Evolutionary conservation across 306 rosid genomes (phyloP).

Genomic region (Citrullus amarus): DNA sequence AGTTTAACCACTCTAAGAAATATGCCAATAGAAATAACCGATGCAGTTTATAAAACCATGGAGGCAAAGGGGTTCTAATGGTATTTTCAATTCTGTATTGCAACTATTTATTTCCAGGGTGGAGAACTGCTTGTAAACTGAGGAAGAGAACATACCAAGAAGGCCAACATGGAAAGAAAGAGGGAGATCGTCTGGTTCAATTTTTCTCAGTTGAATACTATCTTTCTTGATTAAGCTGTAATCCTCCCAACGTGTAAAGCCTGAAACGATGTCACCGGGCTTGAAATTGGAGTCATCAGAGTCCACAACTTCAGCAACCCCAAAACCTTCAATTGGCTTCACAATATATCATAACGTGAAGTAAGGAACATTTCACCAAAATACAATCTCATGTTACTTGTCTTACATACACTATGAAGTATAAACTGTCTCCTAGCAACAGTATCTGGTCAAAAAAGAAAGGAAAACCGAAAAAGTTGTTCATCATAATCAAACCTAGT

Average conservation of each 20-base stretch:
- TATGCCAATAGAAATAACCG: no score
- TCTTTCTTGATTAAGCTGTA: conserved; percentile 27
- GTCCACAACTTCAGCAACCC: conserved; percentile 32
- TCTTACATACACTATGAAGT: neutral
- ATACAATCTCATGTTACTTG: neutral
- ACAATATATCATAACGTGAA: neutral
- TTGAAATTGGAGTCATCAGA: conserved; percentile 34
- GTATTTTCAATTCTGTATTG: neutral
- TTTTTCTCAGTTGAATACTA: conserved; percentile 21
- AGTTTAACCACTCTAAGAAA: no score
- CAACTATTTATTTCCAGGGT: neutral
- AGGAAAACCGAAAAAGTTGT: neutral
- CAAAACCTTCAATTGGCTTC: conserved; percentile 44
- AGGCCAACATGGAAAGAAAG: conserved; percentile 44
- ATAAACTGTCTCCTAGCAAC: neutral
- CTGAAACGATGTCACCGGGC: conserved; percentile 29
- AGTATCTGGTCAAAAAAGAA: neutral
- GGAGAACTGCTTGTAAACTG: neutral
- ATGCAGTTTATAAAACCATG: no score
- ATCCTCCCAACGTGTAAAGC: conserved; percentile 38
- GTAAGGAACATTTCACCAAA: neutral
- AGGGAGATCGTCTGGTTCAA: conserved; percentile 24
- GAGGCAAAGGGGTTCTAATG: neutral
- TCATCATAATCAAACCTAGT: neutral
- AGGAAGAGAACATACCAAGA: conserved; percentile 29